Evolutionary conservation across 2,329 filamentous ascomycete species (phyloP).

Genomic region (Phaeophleospora eucalypticola): DNA sequence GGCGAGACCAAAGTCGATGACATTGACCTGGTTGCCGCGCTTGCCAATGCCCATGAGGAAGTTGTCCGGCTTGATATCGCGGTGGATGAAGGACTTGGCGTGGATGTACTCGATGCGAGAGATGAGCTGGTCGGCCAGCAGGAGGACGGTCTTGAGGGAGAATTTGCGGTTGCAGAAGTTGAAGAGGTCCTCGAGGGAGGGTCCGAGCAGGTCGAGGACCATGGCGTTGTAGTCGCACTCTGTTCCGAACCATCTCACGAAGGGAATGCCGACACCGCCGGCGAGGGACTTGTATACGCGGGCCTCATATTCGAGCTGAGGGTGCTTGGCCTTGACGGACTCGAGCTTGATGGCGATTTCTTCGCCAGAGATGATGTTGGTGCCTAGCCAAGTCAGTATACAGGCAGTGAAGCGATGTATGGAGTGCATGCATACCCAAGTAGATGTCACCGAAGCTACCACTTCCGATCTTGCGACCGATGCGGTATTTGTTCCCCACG

Average conservation of each 20-base stretch:
- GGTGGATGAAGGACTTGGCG: constrained; percentile 98
- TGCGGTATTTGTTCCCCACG: constrained; percentile 99
- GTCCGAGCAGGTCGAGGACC: constrained; percentile 94
- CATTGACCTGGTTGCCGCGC: constrained; percentile 98
- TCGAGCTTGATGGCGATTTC: constrained; percentile 99
- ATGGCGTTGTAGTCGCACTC: constrained; percentile 99
- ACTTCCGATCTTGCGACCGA: constrained; percentile 97
- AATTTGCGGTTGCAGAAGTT: constrained; percentile 99
- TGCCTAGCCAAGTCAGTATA: constrained; percentile 55
- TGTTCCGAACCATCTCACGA: constrained; percentile 98
- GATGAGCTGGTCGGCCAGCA: constrained; percentile 96
- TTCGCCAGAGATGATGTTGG: constrained; percentile 99
- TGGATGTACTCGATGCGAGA: constrained; percentile 99
- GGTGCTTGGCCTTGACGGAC: constrained; percentile 98
- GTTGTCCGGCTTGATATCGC: constrained; percentile 99
- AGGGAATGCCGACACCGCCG: constrained; percentile 94
- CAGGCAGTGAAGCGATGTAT: background rate
- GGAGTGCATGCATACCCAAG: constrained; percentile 55
- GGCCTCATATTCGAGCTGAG: constrained; percentile 97
- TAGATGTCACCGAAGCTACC: constrained; percentile 98
- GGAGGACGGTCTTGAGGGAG: constrained; percentile 94
- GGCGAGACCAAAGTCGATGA: constrained; percentile 97
- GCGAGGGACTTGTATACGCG: constrained; percentile 87
- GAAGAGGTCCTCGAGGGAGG: constrained; percentile 95
- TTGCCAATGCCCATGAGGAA: constrained; percentile 99